Evolutionary conservation across 2,329 filamentous ascomycete species (phyloP), one percentile per base, ranked within the genome.

Genomic region (Simplicillium sp.): DNA sequence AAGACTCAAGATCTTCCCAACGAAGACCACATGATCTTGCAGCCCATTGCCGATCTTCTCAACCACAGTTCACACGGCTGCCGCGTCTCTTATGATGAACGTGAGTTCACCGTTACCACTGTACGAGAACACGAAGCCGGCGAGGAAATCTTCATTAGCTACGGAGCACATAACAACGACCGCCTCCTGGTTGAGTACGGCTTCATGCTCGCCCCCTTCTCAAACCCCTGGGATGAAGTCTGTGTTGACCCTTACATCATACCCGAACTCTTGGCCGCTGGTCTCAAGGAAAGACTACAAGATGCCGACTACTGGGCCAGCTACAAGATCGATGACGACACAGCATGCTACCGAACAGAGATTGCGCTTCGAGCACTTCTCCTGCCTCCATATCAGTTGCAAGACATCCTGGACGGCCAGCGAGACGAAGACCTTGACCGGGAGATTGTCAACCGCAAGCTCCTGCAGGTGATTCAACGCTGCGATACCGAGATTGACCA

Each of bases 11-110:
- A 58, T 46, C 56, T 64, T 17, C 48, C 59, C 49, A 52, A 60
- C 51, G 57, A 73, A 48, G 82, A 85, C 50, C 75, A 75, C 51
- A 76, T 86, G 66, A 76, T 76, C 9, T 70, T 87, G 48, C 81
- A 80, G 57, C 84, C 84, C 1, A 80, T 85, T 29, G 77, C 82
- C 2, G 84, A 88, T 56, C 75, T 84, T 41, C 82, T 87, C 66
- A 88, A 77, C 50, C 73, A 75, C 51, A 55, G 63, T 5, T 60
- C 69, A 32, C 49, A 49, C 9, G 68, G 69, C 20, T 81, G 77
- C 57, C 58, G 65, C 12, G 75, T 78, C 1, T 54, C 64, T n/a
- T 75, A 74, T 50, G 64, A 69, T 36, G 46, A 58, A 1, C 56
- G 60, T 1, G 69, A 70, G 6, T 85, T 78, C 60, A 67, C 64